These are phyloP conservation scores for Candida silvicultrix DNA, from an alignment of 805 yeast species.

Conservation along the genomic window DNA sequence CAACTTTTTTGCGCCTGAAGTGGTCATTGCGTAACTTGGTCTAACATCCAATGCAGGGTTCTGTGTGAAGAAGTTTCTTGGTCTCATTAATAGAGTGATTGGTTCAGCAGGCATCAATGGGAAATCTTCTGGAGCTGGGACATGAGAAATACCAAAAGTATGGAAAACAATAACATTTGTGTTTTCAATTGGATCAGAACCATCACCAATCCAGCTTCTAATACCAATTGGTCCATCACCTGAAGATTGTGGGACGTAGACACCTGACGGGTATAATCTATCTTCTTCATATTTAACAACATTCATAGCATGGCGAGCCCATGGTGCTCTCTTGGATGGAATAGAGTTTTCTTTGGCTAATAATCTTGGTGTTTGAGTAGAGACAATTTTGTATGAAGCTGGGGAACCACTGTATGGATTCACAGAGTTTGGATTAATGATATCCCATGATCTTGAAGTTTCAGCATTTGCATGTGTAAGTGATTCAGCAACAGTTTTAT, in stretches of 20 bases:
- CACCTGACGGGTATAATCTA: slow-evolving; percentile 75
- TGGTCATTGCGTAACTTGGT: slow-evolving; percentile 53
- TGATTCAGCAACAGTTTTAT: slow-evolving; percentile 64
- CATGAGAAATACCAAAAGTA: slow-evolving; percentile 79
- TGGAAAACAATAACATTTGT: slow-evolving; percentile 74
- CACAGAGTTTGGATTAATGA: slow-evolving; percentile 63
- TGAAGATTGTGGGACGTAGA: slow-evolving; percentile 68
- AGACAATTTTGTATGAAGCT: slow-evolving; percentile 69
- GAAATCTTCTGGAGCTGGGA: slow-evolving; percentile 88
- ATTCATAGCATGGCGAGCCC: slow-evolving; percentile 63
- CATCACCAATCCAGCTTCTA: slow-evolving; percentile 65
- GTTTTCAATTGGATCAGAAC: slow-evolving; percentile 48
- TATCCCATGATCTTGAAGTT: slow-evolving; percentile 71
- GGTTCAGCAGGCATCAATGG: slow-evolving; percentile 88
- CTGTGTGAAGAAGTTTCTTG: slow-evolving; percentile 71
- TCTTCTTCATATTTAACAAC: slow-evolving; percentile 72
- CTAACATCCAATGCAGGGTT: slow-evolving; percentile 73
- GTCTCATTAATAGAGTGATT: slow-evolving; percentile 66
- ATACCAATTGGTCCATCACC: slow-evolving; percentile 64
- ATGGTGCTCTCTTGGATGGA: slow-evolving; percentile 76
- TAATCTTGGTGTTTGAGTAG: slow-evolving; percentile 66
- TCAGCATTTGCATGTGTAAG: slow-evolving; percentile 53
- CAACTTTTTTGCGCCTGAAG: slow-evolving; percentile 29
- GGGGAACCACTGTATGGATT: slow-evolving; percentile 72
- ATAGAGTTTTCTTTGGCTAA: slow-evolving; percentile 70